Evolutionary conservation across 129 eudicot genomes (phyloP).

Genomic region (Logfia minima): DNA sequence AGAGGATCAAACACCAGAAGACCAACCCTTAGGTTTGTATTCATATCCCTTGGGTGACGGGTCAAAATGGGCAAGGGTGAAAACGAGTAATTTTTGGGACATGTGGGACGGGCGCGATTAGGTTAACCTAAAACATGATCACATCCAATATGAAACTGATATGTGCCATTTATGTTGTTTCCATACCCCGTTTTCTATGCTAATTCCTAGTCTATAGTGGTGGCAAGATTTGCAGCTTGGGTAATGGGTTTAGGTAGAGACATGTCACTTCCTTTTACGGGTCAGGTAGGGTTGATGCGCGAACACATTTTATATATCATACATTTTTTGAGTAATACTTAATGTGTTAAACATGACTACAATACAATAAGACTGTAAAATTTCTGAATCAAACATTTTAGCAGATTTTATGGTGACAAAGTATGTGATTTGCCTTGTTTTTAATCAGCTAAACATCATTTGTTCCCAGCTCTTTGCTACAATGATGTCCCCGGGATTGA

Average conservation of each 20-base stretch:
- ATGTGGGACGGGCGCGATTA: neutral
- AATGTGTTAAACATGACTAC: neutral
- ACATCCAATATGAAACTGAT: too few species aligned
- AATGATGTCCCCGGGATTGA: neutral
- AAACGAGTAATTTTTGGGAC: neutral
- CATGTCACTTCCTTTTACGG: too few species aligned
- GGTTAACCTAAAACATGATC: neutral
- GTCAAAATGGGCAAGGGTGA: neutral
- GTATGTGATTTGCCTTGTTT: neutral
- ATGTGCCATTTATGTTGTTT: neutral
- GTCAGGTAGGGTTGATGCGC: too few species aligned
- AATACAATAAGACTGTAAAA: neutral
- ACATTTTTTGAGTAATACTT: neutral
- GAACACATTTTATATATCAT: too few species aligned
- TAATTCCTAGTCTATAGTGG: too few species aligned
- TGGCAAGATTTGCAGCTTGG: too few species aligned
- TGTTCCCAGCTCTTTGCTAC: constrained; percentile 14
- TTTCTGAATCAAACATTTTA: neutral
- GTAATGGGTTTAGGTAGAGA: too few species aligned
- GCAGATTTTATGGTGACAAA: neutral
- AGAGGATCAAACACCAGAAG: constrained; percentile 36
- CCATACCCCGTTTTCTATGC: neutral
- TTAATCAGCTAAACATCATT: constrained; percentile 2
- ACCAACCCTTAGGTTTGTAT: constrained; percentile 44
- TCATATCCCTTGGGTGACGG: neutral